These are phyloP conservation scores for Suillus weaverae DNA, from an alignment of 768 basidiomycete genomes.

Conservation along the genomic window DNA sequence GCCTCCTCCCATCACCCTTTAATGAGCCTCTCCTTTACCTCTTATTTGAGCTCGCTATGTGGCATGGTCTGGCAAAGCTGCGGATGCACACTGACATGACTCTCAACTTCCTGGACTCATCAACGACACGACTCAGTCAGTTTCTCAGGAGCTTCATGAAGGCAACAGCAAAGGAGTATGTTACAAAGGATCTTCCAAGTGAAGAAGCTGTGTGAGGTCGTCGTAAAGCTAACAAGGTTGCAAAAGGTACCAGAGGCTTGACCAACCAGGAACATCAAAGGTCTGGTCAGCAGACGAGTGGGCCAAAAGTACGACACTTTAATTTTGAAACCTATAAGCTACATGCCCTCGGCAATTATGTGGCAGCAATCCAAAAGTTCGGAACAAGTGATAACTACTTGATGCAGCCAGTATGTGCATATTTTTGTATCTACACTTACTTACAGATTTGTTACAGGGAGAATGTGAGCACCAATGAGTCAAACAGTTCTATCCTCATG, in stretches of 20 bases:
- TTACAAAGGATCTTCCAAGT: conserved; percentile 36
- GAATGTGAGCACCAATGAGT: conserved; percentile 37
- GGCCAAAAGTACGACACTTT: not conserved
- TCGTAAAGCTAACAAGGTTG: not conserved
- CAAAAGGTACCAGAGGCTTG: not conserved
- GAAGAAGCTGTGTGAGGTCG: conserved; percentile 35
- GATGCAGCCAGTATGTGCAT: conserved; percentile 25
- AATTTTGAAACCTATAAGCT: conserved; percentile 14
- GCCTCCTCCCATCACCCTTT: conserved; percentile 16
- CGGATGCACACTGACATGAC: too few species aligned
- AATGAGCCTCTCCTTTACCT: conserved; percentile 6
- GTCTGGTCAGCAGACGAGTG: not conserved
- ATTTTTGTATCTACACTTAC: not conserved
- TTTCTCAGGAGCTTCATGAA: conserved; percentile 7
- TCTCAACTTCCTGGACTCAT: too few species aligned
- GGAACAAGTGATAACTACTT: conserved; percentile 39
- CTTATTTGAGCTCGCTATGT: conserved; percentile 23
- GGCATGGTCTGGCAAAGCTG: conserved; percentile 15
- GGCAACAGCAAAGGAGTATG: conserved; percentile 11
- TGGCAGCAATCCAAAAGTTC: conserved; percentile 11
- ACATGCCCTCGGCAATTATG: conserved; percentile 17
- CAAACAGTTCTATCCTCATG: conserved; percentile 36
- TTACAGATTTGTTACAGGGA: conserved; percentile 29
- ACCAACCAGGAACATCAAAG: too few species aligned
- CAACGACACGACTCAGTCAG: conserved; percentile 15